Evolutionary conservation across 1,284 basidiomycete species (phyloP).

Genomic region (Apiotrichum mycotoxinovorans): DNA sequence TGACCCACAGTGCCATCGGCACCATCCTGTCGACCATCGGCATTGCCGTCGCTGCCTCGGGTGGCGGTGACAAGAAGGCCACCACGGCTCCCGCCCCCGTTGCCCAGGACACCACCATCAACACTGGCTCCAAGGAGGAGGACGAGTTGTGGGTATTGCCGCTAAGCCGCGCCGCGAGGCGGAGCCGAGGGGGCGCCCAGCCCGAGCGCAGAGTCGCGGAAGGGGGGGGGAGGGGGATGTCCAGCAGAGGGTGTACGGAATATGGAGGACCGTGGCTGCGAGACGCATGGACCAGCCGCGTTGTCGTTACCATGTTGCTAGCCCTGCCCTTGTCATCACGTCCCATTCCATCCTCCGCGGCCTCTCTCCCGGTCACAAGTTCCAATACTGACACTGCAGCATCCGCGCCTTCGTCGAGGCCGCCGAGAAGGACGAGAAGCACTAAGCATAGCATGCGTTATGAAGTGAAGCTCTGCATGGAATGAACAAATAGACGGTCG

Average conservation of each 20-base stretch:
- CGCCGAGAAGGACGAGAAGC: slow-evolving; percentile 40
- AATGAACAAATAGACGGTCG: background rate
- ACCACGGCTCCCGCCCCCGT: slow-evolving; percentile 15
- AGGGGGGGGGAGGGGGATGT: too few species aligned
- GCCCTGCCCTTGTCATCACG: too few species aligned
- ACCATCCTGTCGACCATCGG: slow-evolving; percentile 42
- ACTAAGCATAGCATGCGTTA: slow-evolving; percentile 15
- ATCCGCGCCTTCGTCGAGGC: slow-evolving; percentile 48
- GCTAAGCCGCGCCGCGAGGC: too few species aligned
- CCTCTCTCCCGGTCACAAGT: background rate
- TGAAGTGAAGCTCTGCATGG: slow-evolving; percentile 3
- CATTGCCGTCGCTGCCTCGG: slow-evolving; percentile 34
- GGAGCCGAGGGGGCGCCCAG: too few species aligned
- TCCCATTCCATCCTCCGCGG: background rate
- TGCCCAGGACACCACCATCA: slow-evolving; percentile 23
- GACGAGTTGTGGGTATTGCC: slow-evolving; percentile 29
- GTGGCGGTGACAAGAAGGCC: slow-evolving; percentile 35
- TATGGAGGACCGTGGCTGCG: too few species aligned
- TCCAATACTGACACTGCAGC: slow-evolving; percentile 22
- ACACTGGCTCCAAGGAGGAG: slow-evolving; percentile 25
- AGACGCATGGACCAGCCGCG: too few species aligned
- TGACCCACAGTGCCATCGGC: slow-evolving; percentile 39
- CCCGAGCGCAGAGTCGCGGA: too few species aligned
- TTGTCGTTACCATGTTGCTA: too few species aligned
- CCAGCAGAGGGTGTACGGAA: too few species aligned